Percentiles rank a stretch among this genome's conserved stretches.
Evolutionary conservation across 2,329 filamentous ascomycete species (phyloP).

Genomic region (Bipolaris victoriae): DNA sequence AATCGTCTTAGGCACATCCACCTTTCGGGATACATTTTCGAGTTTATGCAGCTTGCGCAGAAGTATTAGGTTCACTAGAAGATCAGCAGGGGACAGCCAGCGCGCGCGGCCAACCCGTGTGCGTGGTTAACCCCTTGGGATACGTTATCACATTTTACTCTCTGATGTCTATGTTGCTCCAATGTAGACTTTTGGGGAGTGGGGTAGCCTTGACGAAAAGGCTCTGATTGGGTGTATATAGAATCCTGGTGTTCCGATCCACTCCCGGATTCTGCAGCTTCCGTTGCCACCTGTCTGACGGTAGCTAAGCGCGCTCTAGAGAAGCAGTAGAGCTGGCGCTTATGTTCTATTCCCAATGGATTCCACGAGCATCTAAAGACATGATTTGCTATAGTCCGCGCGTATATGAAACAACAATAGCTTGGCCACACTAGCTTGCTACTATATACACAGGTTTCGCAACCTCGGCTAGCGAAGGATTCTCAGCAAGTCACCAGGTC

Average conservation of each 20-base stretch:
- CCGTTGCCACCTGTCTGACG: no score
- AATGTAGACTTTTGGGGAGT: no score
- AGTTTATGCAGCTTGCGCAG: not conserved
- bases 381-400: not conserved
- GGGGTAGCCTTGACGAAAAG: no score
- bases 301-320: not conserved
- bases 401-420: not conserved
- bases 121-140: no score
- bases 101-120: no score
- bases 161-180: no score
- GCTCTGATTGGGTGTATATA: no score
- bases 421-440: not conserved
- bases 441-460: not conserved
- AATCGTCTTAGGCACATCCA: not conserved
- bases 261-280: no score
- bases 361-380: not conserved
- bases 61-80: not conserved
- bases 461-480: not conserved
- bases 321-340: not conserved
- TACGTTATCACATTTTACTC: no score
- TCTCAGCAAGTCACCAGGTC: not conserved
- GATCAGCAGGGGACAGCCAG: no score
- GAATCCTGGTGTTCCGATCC: no score
- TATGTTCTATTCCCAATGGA: not conserved
- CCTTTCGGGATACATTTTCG: not conserved